Percentiles rank a stretch among this genome's conserved stretches.
phyloP scores from a whole-genome alignment of 2,329 filamentous ascomycete species.

The Dactylellina haptotyla region DNA sequence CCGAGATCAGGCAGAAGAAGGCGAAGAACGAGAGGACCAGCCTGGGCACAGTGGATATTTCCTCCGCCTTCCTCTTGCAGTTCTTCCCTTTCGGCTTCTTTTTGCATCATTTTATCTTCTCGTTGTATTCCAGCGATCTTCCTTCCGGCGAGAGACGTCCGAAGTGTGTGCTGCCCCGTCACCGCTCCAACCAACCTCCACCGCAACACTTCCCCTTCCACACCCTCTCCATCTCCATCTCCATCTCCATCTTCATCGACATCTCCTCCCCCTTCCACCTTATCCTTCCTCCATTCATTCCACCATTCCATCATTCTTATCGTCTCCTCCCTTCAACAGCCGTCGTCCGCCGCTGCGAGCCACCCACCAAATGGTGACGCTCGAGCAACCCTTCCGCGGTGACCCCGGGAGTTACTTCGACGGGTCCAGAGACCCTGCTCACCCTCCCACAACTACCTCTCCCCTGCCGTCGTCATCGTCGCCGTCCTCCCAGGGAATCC shows the following conservation, averaged over 20 bases:
- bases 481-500: neutral
- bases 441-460: neutral
- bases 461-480: conserved; percentile 8
- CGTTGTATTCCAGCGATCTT: no score
- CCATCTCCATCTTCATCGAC: neutral
- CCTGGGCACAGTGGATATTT: neutral
- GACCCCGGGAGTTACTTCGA: conserved; percentile 27
- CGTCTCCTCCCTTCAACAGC: neutral
- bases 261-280: neutral
- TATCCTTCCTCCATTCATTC: neutral
- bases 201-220: neutral
- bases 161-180: no score
- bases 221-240: neutral
- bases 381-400: conserved; percentile 29
- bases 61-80: neutral
- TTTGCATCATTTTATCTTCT: no score
- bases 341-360: no score
- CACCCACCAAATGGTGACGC: conserved; percentile 42
- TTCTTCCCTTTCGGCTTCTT: no score
- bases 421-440: conserved; percentile 1
- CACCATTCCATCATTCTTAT: no score
- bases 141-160: no score
- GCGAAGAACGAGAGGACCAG: neutral
- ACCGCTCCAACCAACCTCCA: neutral
- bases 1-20: conserved; percentile 20